A percentile compares a stretch with the other conserved stretches of the same genome.
phyloP scores from a whole-genome alignment of 768 basidiomycete species.

The Tylopilus vinaceipallidus region DNA sequence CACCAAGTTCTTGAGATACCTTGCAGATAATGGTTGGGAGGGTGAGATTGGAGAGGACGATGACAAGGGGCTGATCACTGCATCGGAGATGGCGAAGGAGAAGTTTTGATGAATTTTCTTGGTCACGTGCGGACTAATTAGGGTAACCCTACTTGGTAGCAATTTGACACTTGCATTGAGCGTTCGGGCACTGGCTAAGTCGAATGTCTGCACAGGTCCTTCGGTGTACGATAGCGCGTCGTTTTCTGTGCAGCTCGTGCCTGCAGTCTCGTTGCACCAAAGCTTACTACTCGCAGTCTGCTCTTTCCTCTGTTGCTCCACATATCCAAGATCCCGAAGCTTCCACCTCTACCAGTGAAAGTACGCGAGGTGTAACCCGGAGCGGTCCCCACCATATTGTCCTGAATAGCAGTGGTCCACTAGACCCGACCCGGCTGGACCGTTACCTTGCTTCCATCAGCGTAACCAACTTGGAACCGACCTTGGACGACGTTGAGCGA shows the following conservation, averaged over 20 bases:
- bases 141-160: background rate
- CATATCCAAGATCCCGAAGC: constrained; percentile 3
- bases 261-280: constrained; percentile 13
- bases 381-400: constrained; percentile 1
- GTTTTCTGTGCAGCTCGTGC: constrained; percentile 17
- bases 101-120: background rate
- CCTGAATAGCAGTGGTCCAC: constrained; percentile 23
- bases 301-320: constrained; percentile 10
- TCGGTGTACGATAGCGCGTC: constrained; percentile 13
- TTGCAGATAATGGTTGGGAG: constrained; percentile 63
- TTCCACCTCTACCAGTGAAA: constrained; percentile 2
- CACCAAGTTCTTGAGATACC: constrained; percentile 55
- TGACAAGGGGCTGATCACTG: constrained; percentile 30
- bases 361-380: constrained; percentile 2
- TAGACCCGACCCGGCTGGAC: constrained; percentile 49
- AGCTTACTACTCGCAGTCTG: constrained; percentile 27
- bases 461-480: constrained; percentile 44
- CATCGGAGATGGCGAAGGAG: constrained; percentile 11
- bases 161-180: background rate
- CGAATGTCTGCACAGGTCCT: constrained; percentile 25
- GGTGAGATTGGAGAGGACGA: constrained; percentile 61
- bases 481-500: constrained; percentile 61
- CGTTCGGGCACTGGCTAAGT: background rate
- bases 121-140: constrained; percentile 19
- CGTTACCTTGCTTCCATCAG: constrained; percentile 55